Base-by-base conservation (phyloP, 306 rosid species). In the Quillaja saponaria region DNA sequence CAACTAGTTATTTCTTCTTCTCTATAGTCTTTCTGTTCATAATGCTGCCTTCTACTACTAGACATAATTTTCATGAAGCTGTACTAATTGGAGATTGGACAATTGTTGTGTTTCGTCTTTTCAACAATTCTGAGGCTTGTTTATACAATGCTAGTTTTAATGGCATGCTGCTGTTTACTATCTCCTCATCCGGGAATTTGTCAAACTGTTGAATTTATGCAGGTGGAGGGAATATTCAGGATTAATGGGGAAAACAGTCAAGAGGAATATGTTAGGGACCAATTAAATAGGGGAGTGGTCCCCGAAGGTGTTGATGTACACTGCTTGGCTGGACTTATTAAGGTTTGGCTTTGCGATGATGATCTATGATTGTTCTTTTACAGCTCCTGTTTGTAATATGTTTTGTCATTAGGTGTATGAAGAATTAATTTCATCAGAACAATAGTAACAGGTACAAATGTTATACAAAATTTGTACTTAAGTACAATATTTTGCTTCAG, bases 211-310 rank as follows among this genome's bases (percentile, higher is more conserved):
- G 54, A 20, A 60, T 63, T 68, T 66, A 39, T 75, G 77, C 71
- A 91, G 97, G 90, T 83, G 6, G 96, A 88, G 82, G 98, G 98
- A 7, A 84, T 91, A 66, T 91, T 91, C 82, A 86, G 98, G 78
- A 86, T 91, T 49, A 84, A 81, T 40, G 78, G 83, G 19, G 98
- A 79, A 46, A 91, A 91, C 46, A 80, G 85, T 73, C 92, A 84
- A 68, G 98, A 84, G 79, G 95, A 91, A 79, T 52, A 76, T 71
- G 95, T 84, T 21, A 81, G 98, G 72, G 81, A 79, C 64, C 90
- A 84, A 55, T 75, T 91, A 74, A 91, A 91, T 48, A 61, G 78
- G 42, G 98, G 98, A 57, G 76, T 77, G 61, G 82, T 91, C 63
- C 92, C 96, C 6, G 90, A 86, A 63, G 91, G 69, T 63, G 68